These are phyloP conservation scores for Solanum sejunctum DNA, from an alignment of 257 asterid genomes.

Conservation along the genomic window DNA sequence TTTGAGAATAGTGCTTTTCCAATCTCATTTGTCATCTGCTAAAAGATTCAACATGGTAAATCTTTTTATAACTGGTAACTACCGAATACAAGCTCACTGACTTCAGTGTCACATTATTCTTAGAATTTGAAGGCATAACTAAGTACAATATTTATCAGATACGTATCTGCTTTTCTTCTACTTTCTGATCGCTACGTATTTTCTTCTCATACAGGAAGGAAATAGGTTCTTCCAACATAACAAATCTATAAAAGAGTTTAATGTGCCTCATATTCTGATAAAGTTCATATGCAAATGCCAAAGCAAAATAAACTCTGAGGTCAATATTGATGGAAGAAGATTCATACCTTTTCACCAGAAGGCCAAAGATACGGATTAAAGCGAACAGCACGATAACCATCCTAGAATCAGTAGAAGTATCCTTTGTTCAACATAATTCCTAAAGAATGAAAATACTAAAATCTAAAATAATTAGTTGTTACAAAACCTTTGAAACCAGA, in stretches of 20 bases:
- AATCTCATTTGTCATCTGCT: slow-evolving; percentile 74
- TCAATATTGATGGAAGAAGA: background rate
- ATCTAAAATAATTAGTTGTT: background rate
- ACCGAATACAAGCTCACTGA: background rate
- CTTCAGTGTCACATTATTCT: background rate
- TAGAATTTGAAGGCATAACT: background rate
- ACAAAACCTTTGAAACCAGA: slow-evolving; percentile 46
- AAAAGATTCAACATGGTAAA: background rate
- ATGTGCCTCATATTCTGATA: background rate
- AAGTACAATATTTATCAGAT: background rate
- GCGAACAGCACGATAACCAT: slow-evolving; percentile 84
- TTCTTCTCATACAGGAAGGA: background rate
- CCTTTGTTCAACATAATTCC: background rate
- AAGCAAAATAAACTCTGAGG: background rate
- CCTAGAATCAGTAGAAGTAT: slow-evolving; percentile 25
- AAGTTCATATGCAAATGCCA: background rate
- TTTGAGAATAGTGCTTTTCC: slow-evolving; percentile 70
- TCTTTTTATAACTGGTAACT: background rate
- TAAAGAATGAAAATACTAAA: background rate
- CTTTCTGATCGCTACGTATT: background rate
- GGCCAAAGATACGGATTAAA: slow-evolving; percentile 95
- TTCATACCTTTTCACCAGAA: slow-evolving; percentile 58
- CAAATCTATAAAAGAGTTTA: background rate
- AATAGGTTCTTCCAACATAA: background rate
- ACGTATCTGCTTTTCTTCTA: background rate